These are phyloP conservation scores for Penicillium subrubescens DNA, from an alignment of 495 filamentous ascomycete genomes.

Conservation along the genomic window DNA sequence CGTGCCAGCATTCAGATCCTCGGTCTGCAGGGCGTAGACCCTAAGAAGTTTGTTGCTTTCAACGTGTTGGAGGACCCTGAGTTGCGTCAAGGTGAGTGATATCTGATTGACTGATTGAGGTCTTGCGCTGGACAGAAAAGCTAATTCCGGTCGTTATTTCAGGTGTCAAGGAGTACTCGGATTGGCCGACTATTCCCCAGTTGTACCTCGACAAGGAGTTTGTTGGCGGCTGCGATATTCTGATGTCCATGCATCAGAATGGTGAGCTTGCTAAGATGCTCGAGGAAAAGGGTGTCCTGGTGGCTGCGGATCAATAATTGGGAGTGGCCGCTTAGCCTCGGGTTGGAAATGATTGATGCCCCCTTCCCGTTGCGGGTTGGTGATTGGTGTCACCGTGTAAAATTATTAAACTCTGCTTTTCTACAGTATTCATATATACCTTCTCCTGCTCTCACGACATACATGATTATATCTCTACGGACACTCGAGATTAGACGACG, in stretches of 20 bases:
- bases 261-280: slow-evolving; percentile 89
- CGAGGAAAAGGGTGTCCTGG: slow-evolving; percentile 85
- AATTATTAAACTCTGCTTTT: slow-evolving; percentile 15
- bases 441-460: slow-evolving; percentile 1
- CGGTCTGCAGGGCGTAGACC: slow-evolving; percentile 91
- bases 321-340: not conserved
- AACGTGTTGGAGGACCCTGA: slow-evolving; percentile 94
- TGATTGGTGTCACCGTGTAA: slow-evolving; percentile 21
- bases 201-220: slow-evolving; percentile 95
- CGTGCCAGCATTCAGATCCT: slow-evolving; percentile 93
- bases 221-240: slow-evolving; percentile 93
- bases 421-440: slow-evolving; percentile 19
- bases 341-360: not conserved
- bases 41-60: slow-evolving; percentile 93
- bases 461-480: not conserved
- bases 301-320: slow-evolving; percentile 50
- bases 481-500: not conserved
- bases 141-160: slow-evolving; percentile 5
- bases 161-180: slow-evolving; percentile 98
- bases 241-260: slow-evolving; percentile 97
- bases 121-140: not conserved
- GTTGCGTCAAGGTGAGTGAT: slow-evolving; percentile 72
- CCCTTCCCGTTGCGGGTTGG: not conserved
- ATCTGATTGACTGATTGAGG: not conserved
- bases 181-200: slow-evolving; percentile 98